A percentile compares a stretch with the other conserved stretches of the same genome.
Conservation (phyloP, 2,329 filamentous ascomycete genomes). For the Sclerotiophoma versabilis region DNA sequence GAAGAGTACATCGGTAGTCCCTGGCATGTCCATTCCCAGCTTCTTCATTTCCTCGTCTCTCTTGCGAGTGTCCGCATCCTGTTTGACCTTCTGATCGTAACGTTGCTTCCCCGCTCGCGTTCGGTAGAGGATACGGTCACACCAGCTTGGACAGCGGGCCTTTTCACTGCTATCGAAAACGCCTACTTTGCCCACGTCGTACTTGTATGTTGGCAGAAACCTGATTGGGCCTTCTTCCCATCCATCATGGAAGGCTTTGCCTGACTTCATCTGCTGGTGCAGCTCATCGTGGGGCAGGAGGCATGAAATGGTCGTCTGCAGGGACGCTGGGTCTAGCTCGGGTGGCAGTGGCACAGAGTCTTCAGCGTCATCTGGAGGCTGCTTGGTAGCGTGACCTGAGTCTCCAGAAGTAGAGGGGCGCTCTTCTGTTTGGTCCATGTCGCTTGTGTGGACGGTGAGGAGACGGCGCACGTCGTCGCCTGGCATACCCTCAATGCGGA, state of each 20-base stretch:
- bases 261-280: conserved; percentile 71
- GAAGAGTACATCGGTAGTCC: conserved; percentile 84
- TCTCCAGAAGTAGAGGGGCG: conserved; percentile 28
- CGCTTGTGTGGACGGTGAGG: conserved; percentile 84
- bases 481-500: conserved; percentile 84
- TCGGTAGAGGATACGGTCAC: conserved; percentile 88
- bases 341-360: conserved; percentile 47
- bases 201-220: conserved; percentile 96
- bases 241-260: conserved; percentile 87
- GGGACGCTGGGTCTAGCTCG: conserved; percentile 78
- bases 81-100: conserved; percentile 68
- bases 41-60: conserved; percentile 87
- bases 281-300: conserved; percentile 91
- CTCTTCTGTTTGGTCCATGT: conserved; percentile 52
- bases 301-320: conserved; percentile 88
- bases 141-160: conserved; percentile 91
- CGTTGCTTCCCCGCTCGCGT: conserved; percentile 73
- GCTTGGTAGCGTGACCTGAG: conserved; percentile 27
- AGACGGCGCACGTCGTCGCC: conserved; percentile 89
- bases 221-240: conserved; percentile 89
- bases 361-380: conserved; percentile 21
- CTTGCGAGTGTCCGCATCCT: conserved; percentile 71
- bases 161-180: conserved; percentile 97
- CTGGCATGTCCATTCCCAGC: conserved; percentile 74
- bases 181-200: conserved; percentile 91